Evolutionary conservation across 306 rosid species (phyloP).

Genomic region (Medicago lupulina): DNA sequence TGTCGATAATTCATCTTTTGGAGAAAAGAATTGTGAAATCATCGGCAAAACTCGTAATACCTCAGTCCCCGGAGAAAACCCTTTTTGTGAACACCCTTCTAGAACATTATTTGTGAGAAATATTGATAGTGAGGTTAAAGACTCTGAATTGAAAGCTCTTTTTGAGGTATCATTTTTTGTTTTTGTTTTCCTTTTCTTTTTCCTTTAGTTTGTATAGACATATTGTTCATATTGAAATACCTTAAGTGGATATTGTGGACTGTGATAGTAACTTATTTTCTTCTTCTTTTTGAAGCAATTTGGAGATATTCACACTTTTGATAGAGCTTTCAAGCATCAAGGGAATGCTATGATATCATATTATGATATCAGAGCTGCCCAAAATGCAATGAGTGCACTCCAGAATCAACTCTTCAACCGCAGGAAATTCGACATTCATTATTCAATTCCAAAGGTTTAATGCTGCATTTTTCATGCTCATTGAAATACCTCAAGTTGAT

Average conservation of each 20-base stretch:
- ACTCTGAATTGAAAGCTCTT: conserved; percentile 61
- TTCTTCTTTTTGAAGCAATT: conserved; percentile 60
- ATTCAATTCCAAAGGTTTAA: conserved; percentile 78
- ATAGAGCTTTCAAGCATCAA: conserved; percentile 73
- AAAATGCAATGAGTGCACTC: conserved; percentile 75
- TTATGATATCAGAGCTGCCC: conserved; percentile 80
- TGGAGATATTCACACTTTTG: conserved; percentile 76
- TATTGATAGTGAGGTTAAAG: conserved; percentile 62
- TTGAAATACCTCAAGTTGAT: too few species aligned
- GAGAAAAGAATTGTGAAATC: too few species aligned
- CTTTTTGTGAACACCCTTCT: conserved; percentile 47
- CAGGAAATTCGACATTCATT: conserved; percentile 74
- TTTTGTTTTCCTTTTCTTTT: conserved; percentile 24
- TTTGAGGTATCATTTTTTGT: conserved; percentile 55
- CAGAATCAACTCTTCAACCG: conserved; percentile 67
- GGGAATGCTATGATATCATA: conserved; percentile 83
- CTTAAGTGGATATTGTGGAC: too few species aligned
- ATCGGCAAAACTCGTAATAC: too few species aligned
- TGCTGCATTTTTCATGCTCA: conserved; percentile 10
- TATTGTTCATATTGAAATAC: too few species aligned
- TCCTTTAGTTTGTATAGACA: neutral
- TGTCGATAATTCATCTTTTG: conserved; percentile 52
- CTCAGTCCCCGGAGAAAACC: too few species aligned
- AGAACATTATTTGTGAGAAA: conserved; percentile 69
- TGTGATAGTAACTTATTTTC: neutral